phyloP scores from a whole-genome alignment of 108 stramenopile species.

The Discostella stelligeroides region DNA sequence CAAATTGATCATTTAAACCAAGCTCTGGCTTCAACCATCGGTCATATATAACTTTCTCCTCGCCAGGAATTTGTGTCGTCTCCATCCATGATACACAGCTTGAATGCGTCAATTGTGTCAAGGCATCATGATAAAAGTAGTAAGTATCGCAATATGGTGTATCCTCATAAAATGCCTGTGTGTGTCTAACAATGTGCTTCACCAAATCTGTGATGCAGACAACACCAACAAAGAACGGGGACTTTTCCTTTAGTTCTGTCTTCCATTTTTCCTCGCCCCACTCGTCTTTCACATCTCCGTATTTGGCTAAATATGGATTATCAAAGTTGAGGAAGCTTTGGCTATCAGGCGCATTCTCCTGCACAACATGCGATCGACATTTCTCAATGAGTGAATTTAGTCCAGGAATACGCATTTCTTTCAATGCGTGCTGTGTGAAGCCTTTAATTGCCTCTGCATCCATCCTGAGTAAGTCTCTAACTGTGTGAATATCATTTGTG shows the following conservation, averaged over 20 bases:
- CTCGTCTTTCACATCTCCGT: neutral
- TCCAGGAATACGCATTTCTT: neutral
- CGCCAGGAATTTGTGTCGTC: neutral
- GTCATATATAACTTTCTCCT: slow-evolving; percentile 4
- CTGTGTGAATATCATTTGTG: neutral
- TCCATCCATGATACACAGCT: slow-evolving; percentile 17
- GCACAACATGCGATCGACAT: neutral
- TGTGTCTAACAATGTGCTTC: too few relatives aligned
- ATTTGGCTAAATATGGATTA: slow-evolving; percentile 3
- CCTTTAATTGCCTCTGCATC: neutral
- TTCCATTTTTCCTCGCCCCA: neutral
- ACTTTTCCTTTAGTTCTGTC: neutral
- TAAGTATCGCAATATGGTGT: slow-evolving; percentile 3
- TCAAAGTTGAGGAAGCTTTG: neutral
- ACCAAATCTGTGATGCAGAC: slow-evolving; percentile 12
- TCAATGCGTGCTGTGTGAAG: neutral
- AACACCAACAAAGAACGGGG: neutral
- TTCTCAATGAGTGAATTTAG: too few relatives aligned
- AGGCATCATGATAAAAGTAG: slow-evolving; percentile 26
- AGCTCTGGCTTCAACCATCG: slow-evolving; percentile 14
- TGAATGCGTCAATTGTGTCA: slow-evolving; percentile 10
- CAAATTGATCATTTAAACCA: slow-evolving; percentile 7
- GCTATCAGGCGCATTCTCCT: neutral
- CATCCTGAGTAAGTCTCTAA: neutral
- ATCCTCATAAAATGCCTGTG: neutral